These are phyloP conservation scores for Corylus heterophylla DNA, from an alignment of 306 rosid species.

Conservation along the genomic window DNA sequence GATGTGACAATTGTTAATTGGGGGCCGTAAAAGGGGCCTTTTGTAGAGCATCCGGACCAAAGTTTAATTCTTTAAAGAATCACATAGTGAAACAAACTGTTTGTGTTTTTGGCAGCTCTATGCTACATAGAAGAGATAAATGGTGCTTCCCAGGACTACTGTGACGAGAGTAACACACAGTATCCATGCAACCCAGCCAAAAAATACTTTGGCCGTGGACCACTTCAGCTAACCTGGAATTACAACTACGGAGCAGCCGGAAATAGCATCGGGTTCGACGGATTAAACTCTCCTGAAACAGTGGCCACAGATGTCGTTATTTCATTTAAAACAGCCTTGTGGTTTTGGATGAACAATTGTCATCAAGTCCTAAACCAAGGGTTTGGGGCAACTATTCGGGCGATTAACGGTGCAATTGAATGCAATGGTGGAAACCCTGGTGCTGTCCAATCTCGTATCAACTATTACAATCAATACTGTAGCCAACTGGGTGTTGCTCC, in stretches of 20 bases:
- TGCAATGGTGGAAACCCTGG: background rate
- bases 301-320: background rate
- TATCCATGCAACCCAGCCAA: constrained; percentile 24
- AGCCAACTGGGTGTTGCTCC: constrained; percentile 26
- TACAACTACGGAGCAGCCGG: constrained; percentile 26
- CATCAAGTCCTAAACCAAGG: constrained; percentile 21
- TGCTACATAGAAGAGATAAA: constrained; percentile 30
- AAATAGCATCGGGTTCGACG: background rate
- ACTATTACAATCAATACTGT: constrained; percentile 25
- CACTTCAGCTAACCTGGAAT: constrained; percentile 19
- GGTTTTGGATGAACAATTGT: constrained; percentile 34
- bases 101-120: constrained; percentile 15
- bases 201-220: constrained; percentile 20
- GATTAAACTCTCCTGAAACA: constrained; percentile 12
- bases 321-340: constrained; percentile 15
- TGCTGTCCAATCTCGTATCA: constrained; percentile 25
- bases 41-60: no score
- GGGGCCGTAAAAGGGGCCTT: no score
- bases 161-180: background rate
- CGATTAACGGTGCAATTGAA: constrained; percentile 27
- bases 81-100: background rate
- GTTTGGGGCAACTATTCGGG: constrained; percentile 34
- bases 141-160: background rate
- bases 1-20: no score
- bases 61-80: no score